phyloP scores from a whole-genome alignment of 1,284 basidiomycete species.

The Rhizoctonia solani region DNA sequence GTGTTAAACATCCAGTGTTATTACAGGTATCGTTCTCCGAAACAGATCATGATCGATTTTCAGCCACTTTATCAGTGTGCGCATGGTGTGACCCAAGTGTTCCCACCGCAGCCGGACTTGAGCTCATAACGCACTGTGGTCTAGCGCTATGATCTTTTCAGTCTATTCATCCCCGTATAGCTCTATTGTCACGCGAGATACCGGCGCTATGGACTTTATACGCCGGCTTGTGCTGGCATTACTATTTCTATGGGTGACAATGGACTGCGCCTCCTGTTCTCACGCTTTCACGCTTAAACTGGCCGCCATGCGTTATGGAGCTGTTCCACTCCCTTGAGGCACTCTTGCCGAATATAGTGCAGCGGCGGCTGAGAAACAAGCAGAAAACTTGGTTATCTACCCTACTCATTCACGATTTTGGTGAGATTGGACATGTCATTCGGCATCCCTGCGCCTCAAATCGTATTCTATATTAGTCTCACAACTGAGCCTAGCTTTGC shows the following conservation, averaged over 20 bases:
- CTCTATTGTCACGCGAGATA: slow-evolving; percentile 1
- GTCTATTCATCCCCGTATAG: neutral
- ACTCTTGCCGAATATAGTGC: slow-evolving; percentile 1
- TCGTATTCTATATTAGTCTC: neutral
- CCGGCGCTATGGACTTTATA: neutral
- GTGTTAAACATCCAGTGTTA: too few species aligned
- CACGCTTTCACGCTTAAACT: slow-evolving; percentile 10
- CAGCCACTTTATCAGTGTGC: neutral
- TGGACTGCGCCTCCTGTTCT: neutral
- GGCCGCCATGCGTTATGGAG: neutral
- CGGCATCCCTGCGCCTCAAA: neutral
- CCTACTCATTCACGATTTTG: neutral
- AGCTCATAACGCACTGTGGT: neutral
- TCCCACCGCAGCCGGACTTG: slow-evolving; percentile 1
- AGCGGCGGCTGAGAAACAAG: neutral
- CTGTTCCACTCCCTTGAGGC: neutral
- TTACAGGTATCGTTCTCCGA: too few species aligned
- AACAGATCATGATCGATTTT: too few species aligned
- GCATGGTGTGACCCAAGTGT: neutral
- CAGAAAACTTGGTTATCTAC: neutral
- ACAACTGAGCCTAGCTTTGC: neutral
- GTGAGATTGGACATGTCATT: neutral
- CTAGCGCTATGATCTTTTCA: neutral
- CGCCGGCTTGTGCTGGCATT: neutral
- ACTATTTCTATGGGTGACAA: neutral